Evolutionary conservation across 768 basidiomycete species (phyloP), one percentile per base, ranked within the genome.

Genomic region (Boletus sp.): DNA sequence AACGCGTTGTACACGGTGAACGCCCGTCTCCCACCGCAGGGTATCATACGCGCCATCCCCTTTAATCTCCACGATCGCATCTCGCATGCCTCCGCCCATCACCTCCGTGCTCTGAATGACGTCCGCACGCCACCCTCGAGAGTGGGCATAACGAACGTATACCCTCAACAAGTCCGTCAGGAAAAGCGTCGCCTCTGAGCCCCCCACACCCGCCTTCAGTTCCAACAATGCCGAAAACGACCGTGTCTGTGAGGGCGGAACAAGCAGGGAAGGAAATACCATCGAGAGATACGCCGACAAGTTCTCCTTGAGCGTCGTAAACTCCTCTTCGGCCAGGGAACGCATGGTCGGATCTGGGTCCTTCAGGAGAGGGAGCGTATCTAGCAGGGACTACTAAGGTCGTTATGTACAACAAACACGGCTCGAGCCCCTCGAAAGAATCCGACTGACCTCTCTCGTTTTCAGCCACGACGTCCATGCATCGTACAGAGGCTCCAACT

Each of bases 1-100:
- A 1, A 98, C 90, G 39, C 97, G 73, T 73, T 98, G 96, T 0
- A 99, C 93, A 3, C 97, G 79, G 73, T 98, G 97, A 0, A 99
- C 93, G 3, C 97, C 97, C 55, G 89, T 93, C 70, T 99, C 97
- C 85, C 88, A 94, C 35, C 85, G 75, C 50, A 98, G 68, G 1
- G 75, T 70, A 54, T 94, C 94, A 61, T 90, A 98, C 10, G 83
- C 85, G 0, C 88, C 87, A 2, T 79, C 72, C 0, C 92, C 91
- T 55, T 85, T 85, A 13, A 95, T 74, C 64, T 95, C 92, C 9
- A 93, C 70, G 19, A 88, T 81, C 6, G 87, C 91, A 53, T 93
- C 90, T 60, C 85, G 88, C 44, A 84, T 72, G 1, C 90, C 89
- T n/a, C 84, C 84, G 6, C 72, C 72, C 30, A 85, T 80, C 17